Evolutionary conservation across 2,329 filamentous ascomycete species (phyloP), one percentile per base, ranked within the genome.

Genomic region (Microdochium bolleyi): DNA sequence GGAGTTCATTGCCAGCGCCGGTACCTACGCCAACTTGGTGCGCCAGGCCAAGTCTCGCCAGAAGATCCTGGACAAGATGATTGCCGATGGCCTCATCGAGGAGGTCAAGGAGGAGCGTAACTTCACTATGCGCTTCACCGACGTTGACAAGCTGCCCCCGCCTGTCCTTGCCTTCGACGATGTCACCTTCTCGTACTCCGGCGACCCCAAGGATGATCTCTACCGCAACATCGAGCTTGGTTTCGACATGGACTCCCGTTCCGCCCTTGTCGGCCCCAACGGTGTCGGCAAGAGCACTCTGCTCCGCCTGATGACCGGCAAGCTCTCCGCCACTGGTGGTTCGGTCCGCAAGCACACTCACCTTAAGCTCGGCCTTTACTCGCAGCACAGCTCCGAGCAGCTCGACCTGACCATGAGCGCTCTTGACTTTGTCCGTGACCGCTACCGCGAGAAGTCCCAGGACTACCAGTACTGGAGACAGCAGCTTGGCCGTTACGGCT

Each of bases 11-110:
- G 94, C 95, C 67, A 96, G 92, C 57, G 94, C 94, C 54, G 94
- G 95, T 92, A 99, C 94, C 56, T 99, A 99, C 68, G 94, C 95
- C 83, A 99, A 99, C 79, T 82, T 99, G 79, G 94, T 99, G 69
- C 84, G 89, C 72, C 94, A 99, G 76, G 95, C 95, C 74, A 99
- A 99, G 82, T 97, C 94, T 46, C 86, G 94, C 60, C 94, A 99
- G 76, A 99, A 99, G 89, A 97, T 97, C 73, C 82, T 97, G 61
- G 94, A 99, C 83, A 99, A 99, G 86, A 99, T 99, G 94, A 92
- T 97, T 81, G 94, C 95, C 63, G 94, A 99, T 66, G 94, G 94
- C 61, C 94, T 97, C 73, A 97, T 99, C 69, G 87, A 99, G 74
- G 89, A 90, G 53, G 91, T 99, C 57, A 73, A 80, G 53, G 74